Evolutionary conservation across 2,329 filamentous ascomycete species (phyloP).

Genomic region (Camillea tinctor): DNA sequence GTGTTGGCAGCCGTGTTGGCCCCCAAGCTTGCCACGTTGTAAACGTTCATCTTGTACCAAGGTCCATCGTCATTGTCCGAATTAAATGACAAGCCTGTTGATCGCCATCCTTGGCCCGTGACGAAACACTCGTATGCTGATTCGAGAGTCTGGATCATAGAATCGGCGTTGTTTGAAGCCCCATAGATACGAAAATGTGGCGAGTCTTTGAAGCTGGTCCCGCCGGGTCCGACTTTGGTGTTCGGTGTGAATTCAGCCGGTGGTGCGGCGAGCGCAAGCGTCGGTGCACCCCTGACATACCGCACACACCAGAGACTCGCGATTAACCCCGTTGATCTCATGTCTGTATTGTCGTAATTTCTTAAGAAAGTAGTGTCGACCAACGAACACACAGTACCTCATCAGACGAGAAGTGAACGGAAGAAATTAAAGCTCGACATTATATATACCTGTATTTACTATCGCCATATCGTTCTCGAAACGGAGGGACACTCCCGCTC

Average conservation of each 20-base stretch:
- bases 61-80: slow-evolving; percentile 36
- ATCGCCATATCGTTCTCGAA: slow-evolving; percentile 5
- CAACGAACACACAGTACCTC: neutral
- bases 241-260: slow-evolving; percentile 30
- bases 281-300: slow-evolving; percentile 10
- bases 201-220: slow-evolving; percentile 34
- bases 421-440: neutral
- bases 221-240: slow-evolving; percentile 30
- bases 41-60: slow-evolving; percentile 47
- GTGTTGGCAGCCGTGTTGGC: slow-evolving; percentile 42
- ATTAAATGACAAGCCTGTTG: slow-evolving; percentile 38
- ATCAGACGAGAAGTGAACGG: too few species aligned
- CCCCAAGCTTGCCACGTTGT: slow-evolving; percentile 37
- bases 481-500: slow-evolving; percentile 5
- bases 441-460: slow-evolving; percentile 7
- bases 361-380: neutral
- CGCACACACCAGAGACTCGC: slow-evolving; percentile 9
- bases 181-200: slow-evolving; percentile 42
- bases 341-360: neutral
- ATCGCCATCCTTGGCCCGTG: slow-evolving; percentile 37
- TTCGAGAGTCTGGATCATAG: slow-evolving; percentile 42
- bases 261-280: slow-evolving; percentile 16
- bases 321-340: slow-evolving; percentile 8
- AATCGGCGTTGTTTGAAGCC: slow-evolving; percentile 27
- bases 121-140: slow-evolving; percentile 44